Evolutionary conservation across 345 rosid genomes (phyloP), one percentile per base, ranked within the genome.

Genomic region (Eucalyptus tenuipes): DNA sequence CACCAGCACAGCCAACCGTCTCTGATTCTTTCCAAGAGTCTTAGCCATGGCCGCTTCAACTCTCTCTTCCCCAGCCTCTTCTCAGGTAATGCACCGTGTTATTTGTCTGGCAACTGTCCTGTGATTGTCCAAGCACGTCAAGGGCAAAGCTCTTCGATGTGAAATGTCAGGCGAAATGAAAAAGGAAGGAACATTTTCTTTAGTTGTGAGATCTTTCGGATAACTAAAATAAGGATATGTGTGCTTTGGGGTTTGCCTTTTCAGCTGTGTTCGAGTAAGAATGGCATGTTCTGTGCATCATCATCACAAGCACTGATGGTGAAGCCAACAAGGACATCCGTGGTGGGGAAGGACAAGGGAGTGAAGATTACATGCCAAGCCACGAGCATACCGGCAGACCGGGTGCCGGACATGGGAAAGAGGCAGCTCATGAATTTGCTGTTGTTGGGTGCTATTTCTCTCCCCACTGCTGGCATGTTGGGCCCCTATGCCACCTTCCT

Each of bases 391-490:
- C 92, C 96, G 1, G 99, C 97, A 13, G 99, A 95, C 90, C 92
- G 93, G 81, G 99, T 97, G 42, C 99, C 99, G 22, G 98, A 97
- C 87, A 97, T 97, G 99, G 95, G 91, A 55, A 97, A 95, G 94
- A 96, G 99, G 91, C 27, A 96, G 92, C 96, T 93, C 84, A 88
- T 97, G 99, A 96, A 96, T 91, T 94, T 96, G 84, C 95, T 97
- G 87, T 96, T 97, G 79, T 80, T 97, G 84, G 99, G 98, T 49
- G 94, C 98, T 92, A 3, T 97, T 92, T 93, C 99, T 47, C 98
- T 97, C 14, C 99, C 99, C 48, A 88, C 93, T 87, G 98, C 98
- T 44, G 94, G 87, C 93, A 97, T 97, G 99, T 87, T 96, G 93
- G 91, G 94, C 82, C 98, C 99, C 89, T 97, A 97, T 91, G 93